Evolutionary conservation across 2,329 filamentous ascomycete genomes (phyloP), one percentile per base, ranked within the genome.

Genomic region (Colletotrichum sp.): DNA sequence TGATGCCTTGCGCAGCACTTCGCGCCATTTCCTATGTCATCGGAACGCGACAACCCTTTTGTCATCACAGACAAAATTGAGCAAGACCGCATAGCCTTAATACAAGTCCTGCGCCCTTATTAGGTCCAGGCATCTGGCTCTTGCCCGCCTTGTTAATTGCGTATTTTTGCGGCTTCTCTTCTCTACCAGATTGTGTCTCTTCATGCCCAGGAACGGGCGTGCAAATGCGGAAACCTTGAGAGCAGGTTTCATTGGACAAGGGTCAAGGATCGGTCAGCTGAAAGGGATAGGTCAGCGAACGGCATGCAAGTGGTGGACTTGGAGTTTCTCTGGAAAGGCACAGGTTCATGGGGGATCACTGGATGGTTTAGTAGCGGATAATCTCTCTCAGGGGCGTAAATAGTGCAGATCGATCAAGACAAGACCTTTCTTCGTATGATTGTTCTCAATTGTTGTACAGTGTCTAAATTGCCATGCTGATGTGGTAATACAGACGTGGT

Each of bases 401-500:
- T 57, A 59, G 30, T 68, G 30, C 32, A 68, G 18, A 60, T 44
- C 16, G 36, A 34, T 18, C 49, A 24, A 7, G 12, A 60, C 13
- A 30, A 44, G 55, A 49, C 13, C 52, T 16, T 55, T 18, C 13
- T 60, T 60, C 30, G 55, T 18, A 15, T 49, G 3, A 59, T 6
- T 44, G 4, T 28, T 15, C 18, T 18, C 57, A 15, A 21, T 26
- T 66, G 16, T 66, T 66, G 26, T 49, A 66, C 63, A 66, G 21
- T 49, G 63, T 66, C 16, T 63, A 34, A 63, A 30, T 57, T 44
- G 49, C 66, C 30, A 26, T 57, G n/a, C 18, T 66, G 44, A 68
- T 52, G 49, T 16, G 36, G 60, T 71, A 55, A 66, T 24, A 75
- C 65, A 71, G 39, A 69, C 39, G 60, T 74, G 66, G 66, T 76